A percentile compares a stretch with the other conserved stretches of the same genome.
Evolutionary conservation across 768 basidiomycete species (phyloP).

Genomic region (Ephemerocybe angulata): DNA sequence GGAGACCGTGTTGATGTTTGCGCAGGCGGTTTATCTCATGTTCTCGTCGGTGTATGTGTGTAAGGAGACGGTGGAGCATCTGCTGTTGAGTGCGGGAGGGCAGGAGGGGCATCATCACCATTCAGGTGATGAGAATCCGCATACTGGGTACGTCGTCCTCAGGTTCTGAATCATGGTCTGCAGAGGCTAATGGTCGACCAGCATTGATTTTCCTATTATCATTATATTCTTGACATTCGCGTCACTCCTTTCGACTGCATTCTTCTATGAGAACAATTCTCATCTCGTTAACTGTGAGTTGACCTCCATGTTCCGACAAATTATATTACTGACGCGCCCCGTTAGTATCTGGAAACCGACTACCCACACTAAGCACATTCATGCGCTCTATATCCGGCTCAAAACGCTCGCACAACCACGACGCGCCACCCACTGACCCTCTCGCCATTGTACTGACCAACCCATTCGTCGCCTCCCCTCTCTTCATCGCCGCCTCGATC

Average conservation of each 20-base stretch:
- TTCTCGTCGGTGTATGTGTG: constrained; percentile 95
- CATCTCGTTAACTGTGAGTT: constrained; percentile 61
- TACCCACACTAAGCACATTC: constrained; percentile 50
- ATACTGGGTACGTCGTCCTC: constrained; percentile 30
- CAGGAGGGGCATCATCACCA: constrained; percentile 61
- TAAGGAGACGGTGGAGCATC: constrained; percentile 94
- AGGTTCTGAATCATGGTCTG: background rate
- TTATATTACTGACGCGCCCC: background rate
- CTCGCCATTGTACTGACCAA: constrained; percentile 54
- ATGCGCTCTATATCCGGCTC: constrained; percentile 40
- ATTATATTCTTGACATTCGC: constrained; percentile 53
- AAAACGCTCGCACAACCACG: constrained; percentile 26
- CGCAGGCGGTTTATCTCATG: constrained; percentile 90
- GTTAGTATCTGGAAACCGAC: constrained; percentile 58
- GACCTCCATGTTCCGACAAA: background rate
- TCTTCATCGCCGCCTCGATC: constrained; percentile 54
- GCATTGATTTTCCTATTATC: constrained; percentile 66
- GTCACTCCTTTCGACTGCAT: constrained; percentile 54
- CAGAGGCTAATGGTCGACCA: constrained; percentile 20
- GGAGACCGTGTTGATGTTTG: constrained; percentile 73
- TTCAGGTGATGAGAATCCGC: constrained; percentile 50
- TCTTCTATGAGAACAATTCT: constrained; percentile 59
- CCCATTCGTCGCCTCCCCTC: constrained; percentile 68
- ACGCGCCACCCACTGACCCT: constrained; percentile 33
- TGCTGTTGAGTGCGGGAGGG: constrained; percentile 63